Base-by-base conservation (phyloP, 1,284 basidiomycete genomes). In the Ceratobasidium papillatum region DNA sequence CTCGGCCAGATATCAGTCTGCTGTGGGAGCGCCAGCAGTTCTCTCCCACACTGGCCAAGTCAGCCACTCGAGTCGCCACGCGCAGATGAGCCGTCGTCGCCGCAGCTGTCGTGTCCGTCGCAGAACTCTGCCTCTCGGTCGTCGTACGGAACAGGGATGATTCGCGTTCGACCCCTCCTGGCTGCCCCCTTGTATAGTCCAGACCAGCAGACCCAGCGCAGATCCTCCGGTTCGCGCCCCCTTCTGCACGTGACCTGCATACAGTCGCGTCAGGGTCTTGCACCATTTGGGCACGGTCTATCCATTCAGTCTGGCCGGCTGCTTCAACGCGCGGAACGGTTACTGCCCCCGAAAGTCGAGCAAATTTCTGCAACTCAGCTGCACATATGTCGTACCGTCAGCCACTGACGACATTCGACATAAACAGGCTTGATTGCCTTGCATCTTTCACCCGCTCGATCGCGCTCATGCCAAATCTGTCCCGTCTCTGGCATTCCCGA, bases 211-310 rank as follows among this genome's bases (percentile, higher is more conserved):
- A 61, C 43, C 61, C 41, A n/a, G n/a, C n/a, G n/a, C n/a, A n/a
- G n/a, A n/a, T n/a, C 19, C 25, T 7, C 63, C 9, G 5, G 19
- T 43, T 47, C 63, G 43, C 27, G 45, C 5, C 52, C 66, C 54
- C 54, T 45, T 34, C 49, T 3, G 5, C 66, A 71, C 54, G 66
- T 71, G 66, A 71, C 27, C 51, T 54, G 66, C 66, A 71, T 71
- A 71, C 54, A 71, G 5, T 71, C 47, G 47, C n/a, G 12, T 66
- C 64, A 66, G 64, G 64, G 63, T 38, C n/a, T 30, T 22, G 25
- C 47, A 34, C 52, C 52, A 52, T 45, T 65, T 27, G 19, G 49
- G 49, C 49, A 9, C 49, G 49, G 49, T 51, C 49, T 51, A 41
- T 41, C 14, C 14, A 41, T 41, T 5, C 38, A 5, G 38, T 41